Conservation (phyloP, 202 grass and related monocot species). For the Tripidium arundinaceum region DNA sequence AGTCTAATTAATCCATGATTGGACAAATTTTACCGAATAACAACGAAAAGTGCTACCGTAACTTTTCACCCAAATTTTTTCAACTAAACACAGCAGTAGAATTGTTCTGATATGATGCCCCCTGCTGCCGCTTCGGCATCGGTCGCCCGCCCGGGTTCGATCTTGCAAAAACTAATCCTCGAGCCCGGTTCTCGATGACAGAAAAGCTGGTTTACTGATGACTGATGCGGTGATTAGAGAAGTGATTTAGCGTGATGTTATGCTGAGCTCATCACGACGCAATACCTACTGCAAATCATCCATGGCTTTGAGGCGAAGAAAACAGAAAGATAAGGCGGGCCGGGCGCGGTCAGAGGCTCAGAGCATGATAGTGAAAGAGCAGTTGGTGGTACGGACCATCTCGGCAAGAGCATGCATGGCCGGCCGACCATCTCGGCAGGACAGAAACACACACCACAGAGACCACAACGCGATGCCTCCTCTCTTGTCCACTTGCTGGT, state of each 20-base stretch:
- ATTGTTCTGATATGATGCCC: too few species aligned
- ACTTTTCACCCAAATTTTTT: too few species aligned
- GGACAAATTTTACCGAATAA: too few species aligned
- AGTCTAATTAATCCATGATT: too few species aligned
- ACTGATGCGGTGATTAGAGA: background rate
- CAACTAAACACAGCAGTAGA: too few species aligned
- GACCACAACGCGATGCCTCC: too few species aligned
- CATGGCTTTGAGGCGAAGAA: background rate
- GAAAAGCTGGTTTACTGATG: background rate
- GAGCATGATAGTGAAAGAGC: background rate
- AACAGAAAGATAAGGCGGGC: background rate
- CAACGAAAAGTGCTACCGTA: too few species aligned
- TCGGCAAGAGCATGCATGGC: too few species aligned
- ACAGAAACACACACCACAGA: background rate
- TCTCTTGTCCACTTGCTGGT: too few species aligned
- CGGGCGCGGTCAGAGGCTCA: background rate
- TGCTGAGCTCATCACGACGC: conserved; percentile 17
- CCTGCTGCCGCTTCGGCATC: too few species aligned
- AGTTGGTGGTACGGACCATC: background rate
- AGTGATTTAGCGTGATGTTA: background rate
- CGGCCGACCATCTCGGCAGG: background rate
- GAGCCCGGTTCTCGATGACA: conserved; percentile 1
- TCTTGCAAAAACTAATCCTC: background rate
- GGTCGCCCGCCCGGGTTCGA: too few species aligned
- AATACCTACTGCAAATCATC: too few species aligned